A percentile compares a stretch with the other conserved stretches of the same genome.
Conservation (phyloP, 495 filamentous ascomycete genomes). For the Tuber aestivum region DNA sequence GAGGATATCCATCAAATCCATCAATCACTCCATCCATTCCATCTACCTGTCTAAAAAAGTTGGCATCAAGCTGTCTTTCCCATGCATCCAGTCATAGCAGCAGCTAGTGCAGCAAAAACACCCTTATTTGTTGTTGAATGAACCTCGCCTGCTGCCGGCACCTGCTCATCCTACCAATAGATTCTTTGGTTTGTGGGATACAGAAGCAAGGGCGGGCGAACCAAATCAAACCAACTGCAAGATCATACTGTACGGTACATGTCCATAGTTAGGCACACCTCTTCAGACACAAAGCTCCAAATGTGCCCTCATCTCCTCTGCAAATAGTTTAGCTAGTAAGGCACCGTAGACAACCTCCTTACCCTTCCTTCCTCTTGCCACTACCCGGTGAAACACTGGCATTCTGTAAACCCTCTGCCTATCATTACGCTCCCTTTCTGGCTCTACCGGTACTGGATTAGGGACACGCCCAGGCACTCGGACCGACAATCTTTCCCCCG, state of each 20-base stretch:
- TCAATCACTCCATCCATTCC: background rate
- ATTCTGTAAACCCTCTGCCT: background rate
- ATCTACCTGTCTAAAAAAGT: slow-evolving; percentile 1
- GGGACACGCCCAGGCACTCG: background rate
- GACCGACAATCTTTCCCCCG: background rate
- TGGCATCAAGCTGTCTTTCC: slow-evolving; percentile 2
- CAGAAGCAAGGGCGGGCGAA: background rate
- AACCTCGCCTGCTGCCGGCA: background rate
- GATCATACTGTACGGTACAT: background rate
- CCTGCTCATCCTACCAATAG: background rate
- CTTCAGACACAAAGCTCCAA: background rate
- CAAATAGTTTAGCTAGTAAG: background rate
- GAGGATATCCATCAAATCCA: background rate
- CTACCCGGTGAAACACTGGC: background rate
- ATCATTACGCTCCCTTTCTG: background rate
- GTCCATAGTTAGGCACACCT: background rate
- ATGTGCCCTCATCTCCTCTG: background rate
- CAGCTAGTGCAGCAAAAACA: background rate
- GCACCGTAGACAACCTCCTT: background rate
- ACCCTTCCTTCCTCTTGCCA: background rate
- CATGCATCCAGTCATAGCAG: background rate
- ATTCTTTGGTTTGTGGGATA: background rate
- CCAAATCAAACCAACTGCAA: background rate
- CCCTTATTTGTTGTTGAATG: background rate
- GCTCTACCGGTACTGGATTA: background rate